Conservation (phyloP, 2,329 filamentous ascomycete species). For the Apiospora pterosperma region DNA sequence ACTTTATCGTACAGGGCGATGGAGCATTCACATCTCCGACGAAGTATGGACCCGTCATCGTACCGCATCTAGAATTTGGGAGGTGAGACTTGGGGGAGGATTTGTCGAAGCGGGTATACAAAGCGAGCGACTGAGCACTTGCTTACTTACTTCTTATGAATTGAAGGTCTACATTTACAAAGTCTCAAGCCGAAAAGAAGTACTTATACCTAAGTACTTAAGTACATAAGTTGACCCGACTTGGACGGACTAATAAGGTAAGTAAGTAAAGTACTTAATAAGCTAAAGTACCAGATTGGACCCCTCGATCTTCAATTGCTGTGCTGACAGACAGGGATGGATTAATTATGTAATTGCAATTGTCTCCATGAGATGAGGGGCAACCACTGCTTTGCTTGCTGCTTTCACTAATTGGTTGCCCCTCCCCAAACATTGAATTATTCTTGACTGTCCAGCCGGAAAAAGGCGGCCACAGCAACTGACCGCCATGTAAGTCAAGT, state of each 20-base stretch:
- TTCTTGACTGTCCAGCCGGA: neutral
- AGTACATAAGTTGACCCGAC: too few species aligned
- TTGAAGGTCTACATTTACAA: too few species aligned
- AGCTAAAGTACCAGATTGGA: too few species aligned
- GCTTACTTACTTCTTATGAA: too few species aligned
- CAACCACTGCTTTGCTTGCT: neutral
- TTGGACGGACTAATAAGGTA: too few species aligned
- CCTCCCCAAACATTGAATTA: neutral
- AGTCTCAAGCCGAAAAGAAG: too few species aligned
- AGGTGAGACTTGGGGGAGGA: slow-evolving; percentile 35
- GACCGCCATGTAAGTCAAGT: neutral
- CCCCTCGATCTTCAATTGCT: too few species aligned
- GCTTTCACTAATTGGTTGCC: neutral
- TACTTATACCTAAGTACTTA: too few species aligned
- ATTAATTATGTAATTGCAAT: too few species aligned
- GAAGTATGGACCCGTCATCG: slow-evolving; percentile 95
- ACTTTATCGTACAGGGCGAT: slow-evolving; percentile 96
- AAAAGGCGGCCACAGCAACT: neutral
- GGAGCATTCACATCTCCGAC: slow-evolving; percentile 76
- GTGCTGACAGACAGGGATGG: too few species aligned
- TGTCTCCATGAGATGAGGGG: too few species aligned
- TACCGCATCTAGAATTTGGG: slow-evolving; percentile 80
- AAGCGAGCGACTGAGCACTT: neutral
- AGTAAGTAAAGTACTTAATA: too few species aligned
- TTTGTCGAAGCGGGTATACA: neutral